Evolutionary conservation across 1,284 basidiomycete genomes (phyloP).

Genomic region (Pseudozyma hubeiensis): DNA sequence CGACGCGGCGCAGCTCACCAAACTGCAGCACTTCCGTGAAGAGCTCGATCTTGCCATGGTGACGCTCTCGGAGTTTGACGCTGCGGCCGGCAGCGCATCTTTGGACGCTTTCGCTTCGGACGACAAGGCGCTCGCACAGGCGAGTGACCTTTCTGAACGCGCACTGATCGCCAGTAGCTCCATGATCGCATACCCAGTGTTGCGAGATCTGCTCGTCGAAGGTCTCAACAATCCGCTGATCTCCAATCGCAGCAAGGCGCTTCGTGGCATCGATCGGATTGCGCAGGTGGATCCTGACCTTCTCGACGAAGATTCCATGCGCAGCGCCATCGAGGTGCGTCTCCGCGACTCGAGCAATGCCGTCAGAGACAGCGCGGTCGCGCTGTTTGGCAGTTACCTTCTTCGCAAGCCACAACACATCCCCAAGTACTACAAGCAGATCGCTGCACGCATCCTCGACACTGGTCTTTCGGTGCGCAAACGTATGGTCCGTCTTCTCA

Average conservation of each 20-base stretch:
- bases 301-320: constrained; percentile 46
- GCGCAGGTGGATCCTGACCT: constrained; percentile 50
- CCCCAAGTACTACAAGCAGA: constrained; percentile 83
- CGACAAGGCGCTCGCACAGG: constrained; percentile 32
- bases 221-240: constrained; percentile 53
- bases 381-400: constrained; percentile 94
- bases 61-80: constrained; percentile 34
- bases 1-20: constrained; percentile 16
- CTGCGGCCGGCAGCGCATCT: constrained; percentile 13
- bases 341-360: constrained; percentile 88
- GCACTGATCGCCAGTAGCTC: constrained; percentile 45
- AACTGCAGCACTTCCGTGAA: constrained; percentile 34
- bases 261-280: constrained; percentile 58
- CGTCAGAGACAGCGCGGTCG: constrained; percentile 94
- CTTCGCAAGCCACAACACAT: constrained; percentile 86
- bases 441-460: constrained; percentile 89
- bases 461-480: constrained; percentile 92
- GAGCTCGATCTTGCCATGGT: constrained; percentile 39
- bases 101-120: constrained; percentile 16
- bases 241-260: constrained; percentile 58
- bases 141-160: constrained; percentile 38
- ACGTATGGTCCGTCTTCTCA: constrained; percentile 91
- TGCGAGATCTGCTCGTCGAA: constrained; percentile 51
- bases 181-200: constrained; percentile 43
- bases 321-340: constrained; percentile 81